Percentiles rank a stretch among this genome's conserved stretches.
Evolutionary conservation across 2,329 filamentous ascomycete species (phyloP).

Genomic region (Epichloe hybrida): DNA sequence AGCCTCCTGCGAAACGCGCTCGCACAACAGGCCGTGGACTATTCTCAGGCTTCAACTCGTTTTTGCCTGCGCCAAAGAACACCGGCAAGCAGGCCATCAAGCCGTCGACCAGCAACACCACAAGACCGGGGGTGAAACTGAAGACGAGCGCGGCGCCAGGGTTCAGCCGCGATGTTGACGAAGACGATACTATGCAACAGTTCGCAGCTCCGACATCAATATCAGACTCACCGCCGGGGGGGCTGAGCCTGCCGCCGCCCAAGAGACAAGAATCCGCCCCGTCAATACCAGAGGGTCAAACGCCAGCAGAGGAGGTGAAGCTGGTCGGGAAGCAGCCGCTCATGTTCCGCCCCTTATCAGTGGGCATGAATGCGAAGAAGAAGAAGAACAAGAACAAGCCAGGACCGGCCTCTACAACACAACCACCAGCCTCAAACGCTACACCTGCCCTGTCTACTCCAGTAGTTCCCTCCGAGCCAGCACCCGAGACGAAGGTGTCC

Average conservation of each 20-base stretch:
- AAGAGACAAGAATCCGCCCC: constrained; percentile 29
- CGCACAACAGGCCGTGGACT: constrained; percentile 43
- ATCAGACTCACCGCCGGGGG: constrained; percentile 6
- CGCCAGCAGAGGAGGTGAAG: constrained; percentile 50
- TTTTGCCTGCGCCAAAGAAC: constrained; percentile 74
- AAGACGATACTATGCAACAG: constrained; percentile 7
- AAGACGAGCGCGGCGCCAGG: constrained; percentile 76
- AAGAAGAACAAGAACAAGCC: constrained; percentile 35
- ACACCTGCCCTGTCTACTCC: neutral
- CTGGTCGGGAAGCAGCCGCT: constrained; percentile 65
- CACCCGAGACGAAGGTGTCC: constrained; percentile 43
- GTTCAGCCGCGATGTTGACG: constrained; percentile 49
- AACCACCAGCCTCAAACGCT: constrained; percentile 8
- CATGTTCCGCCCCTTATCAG: constrained; percentile 82
- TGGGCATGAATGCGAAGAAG: constrained; percentile 60
- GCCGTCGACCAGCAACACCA: constrained; percentile 16
- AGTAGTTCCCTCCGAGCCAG: constrained; percentile 9
- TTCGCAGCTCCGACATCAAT: constrained; percentile 5
- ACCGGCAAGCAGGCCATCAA: constrained; percentile 19
- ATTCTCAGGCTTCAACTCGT: constrained; percentile 73
- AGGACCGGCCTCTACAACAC: constrained; percentile 4
- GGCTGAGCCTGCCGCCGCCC: constrained; percentile 26
- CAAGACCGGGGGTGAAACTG: constrained; percentile 40
- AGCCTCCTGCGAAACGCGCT: constrained; percentile 55
- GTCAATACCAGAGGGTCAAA: constrained; percentile 41